Conservation (phyloP, 192 early-diverging fungal genomes). For the Lobulomyces angularis region DNA sequence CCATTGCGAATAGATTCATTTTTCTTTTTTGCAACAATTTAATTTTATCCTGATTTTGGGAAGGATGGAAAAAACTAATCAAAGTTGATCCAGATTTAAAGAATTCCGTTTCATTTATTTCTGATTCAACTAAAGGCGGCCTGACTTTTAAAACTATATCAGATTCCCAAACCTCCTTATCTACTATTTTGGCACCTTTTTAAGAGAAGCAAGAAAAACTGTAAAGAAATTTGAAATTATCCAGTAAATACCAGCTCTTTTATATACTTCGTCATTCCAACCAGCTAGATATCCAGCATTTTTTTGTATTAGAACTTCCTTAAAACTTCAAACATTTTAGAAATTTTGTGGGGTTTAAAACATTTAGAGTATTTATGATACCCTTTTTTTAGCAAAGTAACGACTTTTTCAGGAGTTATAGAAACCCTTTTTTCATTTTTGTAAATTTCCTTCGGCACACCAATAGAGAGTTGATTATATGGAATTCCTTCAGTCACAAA, state of each 20-base stretch:
- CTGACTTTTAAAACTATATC: constrained; percentile 21
- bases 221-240: not conserved
- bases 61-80: constrained; percentile 14
- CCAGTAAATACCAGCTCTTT: constrained; percentile 6
- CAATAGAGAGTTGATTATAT: constrained; percentile 8
- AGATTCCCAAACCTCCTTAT: too few species aligned
- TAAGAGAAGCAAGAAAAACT: not conserved
- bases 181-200: too few species aligned
- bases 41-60: constrained; percentile 10
- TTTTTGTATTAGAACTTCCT: constrained; percentile 10
- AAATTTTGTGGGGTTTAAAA: too few species aligned
- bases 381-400: constrained; percentile 14
- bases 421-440: constrained; percentile 13
- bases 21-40: not conserved
- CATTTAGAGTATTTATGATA: too few species aligned
- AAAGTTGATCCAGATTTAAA: constrained; percentile 12
- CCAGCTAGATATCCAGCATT: constrained; percentile 11
- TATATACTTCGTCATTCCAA: constrained; percentile 14
- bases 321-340: too few species aligned
- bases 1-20: constrained; percentile 14
- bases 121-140: constrained; percentile 1
- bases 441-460: constrained; percentile 14
- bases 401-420: constrained; percentile 17
- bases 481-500: too few species aligned
- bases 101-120: constrained; percentile 1